Evolutionary conservation across 2,329 filamentous ascomycete genomes (phyloP).

Genomic region (Bimuria novae-zelandiae): DNA sequence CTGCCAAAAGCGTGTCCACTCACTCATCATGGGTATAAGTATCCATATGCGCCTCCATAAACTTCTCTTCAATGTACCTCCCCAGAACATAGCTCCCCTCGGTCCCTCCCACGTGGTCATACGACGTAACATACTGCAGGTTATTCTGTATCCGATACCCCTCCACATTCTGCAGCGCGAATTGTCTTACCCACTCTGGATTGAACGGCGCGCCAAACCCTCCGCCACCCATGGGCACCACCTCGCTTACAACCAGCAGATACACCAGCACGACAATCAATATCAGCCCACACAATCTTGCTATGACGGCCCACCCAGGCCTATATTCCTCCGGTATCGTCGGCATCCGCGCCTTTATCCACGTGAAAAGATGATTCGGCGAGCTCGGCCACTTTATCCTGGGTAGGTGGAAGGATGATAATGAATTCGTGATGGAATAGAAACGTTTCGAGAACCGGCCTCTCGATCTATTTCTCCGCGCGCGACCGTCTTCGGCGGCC

Average conservation of each 20-base stretch:
- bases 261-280: slow-evolving; percentile 80
- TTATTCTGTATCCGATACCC: slow-evolving; percentile 66
- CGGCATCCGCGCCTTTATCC: slow-evolving; percentile 44
- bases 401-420: slow-evolving; percentile 61
- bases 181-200: slow-evolving; percentile 77
- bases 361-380: slow-evolving; percentile 20
- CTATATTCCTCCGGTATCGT: slow-evolving; percentile 53
- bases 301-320: slow-evolving; percentile 68
- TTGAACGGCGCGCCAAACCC: slow-evolving; percentile 70
- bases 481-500: slow-evolving; percentile 34
- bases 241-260: slow-evolving; percentile 80
- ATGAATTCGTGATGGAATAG: slow-evolving; percentile 59
- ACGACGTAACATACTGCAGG: slow-evolving; percentile 76
- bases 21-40: slow-evolving; percentile 72
- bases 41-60: slow-evolving; percentile 73
- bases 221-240: slow-evolving; percentile 72
- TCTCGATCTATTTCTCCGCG: slow-evolving; percentile 31
- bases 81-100: slow-evolving; percentile 88
- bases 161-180: slow-evolving; percentile 75
- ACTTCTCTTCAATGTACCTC: slow-evolving; percentile 80
- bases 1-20: slow-evolving; percentile 13
- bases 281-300: slow-evolving; percentile 74
- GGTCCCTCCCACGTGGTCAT: slow-evolving; percentile 91
- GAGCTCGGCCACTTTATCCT: slow-evolving; percentile 42
- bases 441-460: slow-evolving; percentile 61